Evolutionary conservation across 2,329 filamentous ascomycete species (phyloP), one percentile per base, ranked within the genome.

Genomic region (Neofusicoccum sp.): DNA sequence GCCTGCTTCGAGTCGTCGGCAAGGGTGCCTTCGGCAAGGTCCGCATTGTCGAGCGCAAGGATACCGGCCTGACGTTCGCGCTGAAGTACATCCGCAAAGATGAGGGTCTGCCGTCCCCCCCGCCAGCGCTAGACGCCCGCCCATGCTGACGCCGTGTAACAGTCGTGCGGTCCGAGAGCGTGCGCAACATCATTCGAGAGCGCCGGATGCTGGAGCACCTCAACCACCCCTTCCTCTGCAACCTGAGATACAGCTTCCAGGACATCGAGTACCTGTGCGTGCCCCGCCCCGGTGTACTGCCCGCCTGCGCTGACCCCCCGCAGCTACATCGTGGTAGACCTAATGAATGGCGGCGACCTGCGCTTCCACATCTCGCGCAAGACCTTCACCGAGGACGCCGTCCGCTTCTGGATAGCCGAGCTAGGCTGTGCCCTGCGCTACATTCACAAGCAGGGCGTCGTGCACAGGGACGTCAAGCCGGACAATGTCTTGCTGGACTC

Each of bases 21-120:
- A 96, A 96, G 76, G 95, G 95, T 70, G 95, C 95, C 61, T 99
- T 99, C 80, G 95, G 95, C 71, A 99, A 99, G 79, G 95, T 99
- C 64, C 89, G 95, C 71, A 99, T 99, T 67, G 95, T 99, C 72
- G 95, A 99, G 82, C 87, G 93, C 67, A 98, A 98, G 78, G 95
- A 99, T 73, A 96, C 92, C 1, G 89, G 88, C 61, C 79, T 98
- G 69, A 93, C 93, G 2, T 99, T 99, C 76, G 95, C 95, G 45
- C 83, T 99, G 66, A 99, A 99, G 78, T 98, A 98, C 76, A 98
- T 98, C 66, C 88, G 93, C 67, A 98, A 97, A 84, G 93, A 98
- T 89, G 93, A 98, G 86, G 90, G 92, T 93, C 71, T 64, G 86
- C 78, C 61, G 61, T 56, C 59, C 56, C 62, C n/a, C 62, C 47